Percentiles rank a stretch among this genome's conserved stretches.
phyloP scores from a whole-genome alignment of 106 monocot species.

The Amphibolis antarctica region DNA sequence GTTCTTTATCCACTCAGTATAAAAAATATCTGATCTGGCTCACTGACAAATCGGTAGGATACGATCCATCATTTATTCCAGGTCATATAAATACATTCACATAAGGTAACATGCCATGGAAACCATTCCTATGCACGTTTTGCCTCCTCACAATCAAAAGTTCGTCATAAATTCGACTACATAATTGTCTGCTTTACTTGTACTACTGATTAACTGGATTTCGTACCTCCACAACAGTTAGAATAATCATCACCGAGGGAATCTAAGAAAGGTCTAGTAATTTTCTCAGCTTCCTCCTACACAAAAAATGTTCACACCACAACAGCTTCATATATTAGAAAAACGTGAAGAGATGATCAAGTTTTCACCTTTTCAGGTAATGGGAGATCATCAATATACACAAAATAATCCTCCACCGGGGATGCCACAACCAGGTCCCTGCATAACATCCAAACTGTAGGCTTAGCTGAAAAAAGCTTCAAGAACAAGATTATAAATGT shows the following conservation, averaged over 20 bases:
- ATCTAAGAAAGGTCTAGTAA: conserved; percentile 52
- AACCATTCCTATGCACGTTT: too few relatives aligned
- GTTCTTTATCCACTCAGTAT: too few relatives aligned
- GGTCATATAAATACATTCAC: too few relatives aligned
- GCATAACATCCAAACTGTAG: conserved; percentile 2
- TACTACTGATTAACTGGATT: not conserved
- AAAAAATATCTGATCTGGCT: too few relatives aligned
- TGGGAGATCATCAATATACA: conserved; percentile 82
- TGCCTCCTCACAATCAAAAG: too few relatives aligned
- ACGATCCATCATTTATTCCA: not conserved
- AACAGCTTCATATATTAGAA: not conserved
- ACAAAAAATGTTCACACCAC: conserved; percentile 3
- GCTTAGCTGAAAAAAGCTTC: not conserved
- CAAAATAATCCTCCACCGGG: conserved; percentile 88
- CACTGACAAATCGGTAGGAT: not conserved
- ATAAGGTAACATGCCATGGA: too few relatives aligned
- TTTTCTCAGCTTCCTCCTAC: conserved; percentile 62
- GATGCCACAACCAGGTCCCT: conserved; percentile 96
- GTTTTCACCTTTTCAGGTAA: conserved; percentile 43
- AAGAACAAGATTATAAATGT: not conserved
- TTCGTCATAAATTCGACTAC: too few relatives aligned
- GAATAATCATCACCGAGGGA: conserved; percentile 79
- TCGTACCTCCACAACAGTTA: conserved; percentile 64
- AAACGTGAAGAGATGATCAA: not conserved
- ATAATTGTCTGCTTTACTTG: not conserved